A percentile compares a stretch with the other conserved stretches of the same genome.
phyloP scores from a whole-genome alignment of 148 eudicot genomes.

The Vaccinium darrowii region DNA sequence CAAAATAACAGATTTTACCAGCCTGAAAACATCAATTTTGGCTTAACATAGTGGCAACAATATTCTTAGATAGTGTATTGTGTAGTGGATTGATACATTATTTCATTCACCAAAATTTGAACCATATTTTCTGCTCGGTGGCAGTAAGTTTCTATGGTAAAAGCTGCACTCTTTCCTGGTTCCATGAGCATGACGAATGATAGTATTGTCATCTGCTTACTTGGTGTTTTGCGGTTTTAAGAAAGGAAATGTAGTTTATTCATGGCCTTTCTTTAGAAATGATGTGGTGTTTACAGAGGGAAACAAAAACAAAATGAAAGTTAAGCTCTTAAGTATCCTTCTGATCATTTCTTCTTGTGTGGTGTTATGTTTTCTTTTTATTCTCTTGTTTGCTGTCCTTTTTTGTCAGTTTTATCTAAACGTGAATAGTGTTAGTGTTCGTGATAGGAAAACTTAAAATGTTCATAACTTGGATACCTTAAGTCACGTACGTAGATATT shows the following conservation, averaged over 20 bases:
- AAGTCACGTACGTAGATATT: too few relatives aligned
- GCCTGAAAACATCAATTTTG: neutral
- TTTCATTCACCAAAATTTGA: neutral
- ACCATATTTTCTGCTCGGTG: too few relatives aligned
- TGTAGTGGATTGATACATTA: neutral
- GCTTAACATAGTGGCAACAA: neutral
- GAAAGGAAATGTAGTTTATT: neutral
- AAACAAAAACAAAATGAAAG: constrained; percentile 48
- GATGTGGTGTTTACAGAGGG: constrained; percentile 22
- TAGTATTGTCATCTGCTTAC: too few relatives aligned
- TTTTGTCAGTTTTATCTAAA: too few relatives aligned
- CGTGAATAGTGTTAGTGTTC: too few relatives aligned
- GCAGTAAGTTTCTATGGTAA: too few relatives aligned
- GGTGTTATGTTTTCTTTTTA: constrained; percentile 6
- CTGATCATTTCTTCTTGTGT: neutral
- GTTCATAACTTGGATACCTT: too few relatives aligned
- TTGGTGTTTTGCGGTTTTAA: neutral
- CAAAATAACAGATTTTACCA: neutral
- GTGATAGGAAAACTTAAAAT: too few relatives aligned
- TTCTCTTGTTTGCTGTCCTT: too few relatives aligned
- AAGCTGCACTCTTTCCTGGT: too few relatives aligned
- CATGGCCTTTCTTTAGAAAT: neutral
- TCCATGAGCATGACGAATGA: too few relatives aligned
- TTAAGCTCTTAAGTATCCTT: constrained; percentile 67
- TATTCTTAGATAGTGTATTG: neutral